Percentiles rank a stretch among this genome's conserved stretches.
These are phyloP conservation scores for Talaromyces sp. DNA, from an alignment of 2,329 filamentous ascomycete species.

Conservation along the genomic window DNA sequence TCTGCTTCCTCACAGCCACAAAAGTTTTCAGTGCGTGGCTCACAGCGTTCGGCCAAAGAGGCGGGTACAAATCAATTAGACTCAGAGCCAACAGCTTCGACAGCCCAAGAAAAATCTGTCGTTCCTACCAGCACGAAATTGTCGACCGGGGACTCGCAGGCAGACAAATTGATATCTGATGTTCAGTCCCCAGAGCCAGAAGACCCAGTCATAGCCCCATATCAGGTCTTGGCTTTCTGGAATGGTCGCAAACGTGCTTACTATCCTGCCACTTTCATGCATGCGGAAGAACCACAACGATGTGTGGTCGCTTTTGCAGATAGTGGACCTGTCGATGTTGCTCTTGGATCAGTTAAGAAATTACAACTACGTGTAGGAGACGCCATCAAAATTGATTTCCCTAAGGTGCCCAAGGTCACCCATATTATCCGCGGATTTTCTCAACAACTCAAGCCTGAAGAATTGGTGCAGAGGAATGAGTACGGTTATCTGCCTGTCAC, in stretches of 20 bases:
- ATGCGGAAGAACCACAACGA: conserved; percentile 36
- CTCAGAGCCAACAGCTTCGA: conserved; percentile 15
- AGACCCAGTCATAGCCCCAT: conserved; percentile 39
- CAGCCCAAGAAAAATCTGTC: neutral
- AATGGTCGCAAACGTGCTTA: conserved; percentile 54
- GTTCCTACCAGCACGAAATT: neutral
- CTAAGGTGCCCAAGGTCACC: conserved; percentile 40
- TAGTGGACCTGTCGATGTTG: conserved; percentile 39
- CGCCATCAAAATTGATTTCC: conserved; percentile 46
- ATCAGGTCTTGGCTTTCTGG: conserved; percentile 58
- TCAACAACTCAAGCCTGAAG: conserved; percentile 31
- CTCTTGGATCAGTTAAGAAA: conserved; percentile 39
- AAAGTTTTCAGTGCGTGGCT: conserved; percentile 17
- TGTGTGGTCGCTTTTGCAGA: conserved; percentile 49
- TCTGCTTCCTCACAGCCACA: neutral
- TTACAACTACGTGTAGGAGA: conserved; percentile 46
- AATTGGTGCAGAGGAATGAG: conserved; percentile 24
- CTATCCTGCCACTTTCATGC: conserved; percentile 57
- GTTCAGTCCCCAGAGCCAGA: conserved; percentile 18
- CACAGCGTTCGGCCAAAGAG: conserved; percentile 15
- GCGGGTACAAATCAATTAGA: neutral
- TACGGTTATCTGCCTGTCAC: conserved; percentile 31
- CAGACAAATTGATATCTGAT: conserved; percentile 8
- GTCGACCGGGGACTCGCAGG: neutral
- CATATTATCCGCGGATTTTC: conserved; percentile 44